A percentile compares a stretch with the other conserved stretches of the same genome.
Evolutionary conservation across 2,329 filamentous ascomycete species (phyloP).

Genomic region (Paradendryphiella salina): DNA sequence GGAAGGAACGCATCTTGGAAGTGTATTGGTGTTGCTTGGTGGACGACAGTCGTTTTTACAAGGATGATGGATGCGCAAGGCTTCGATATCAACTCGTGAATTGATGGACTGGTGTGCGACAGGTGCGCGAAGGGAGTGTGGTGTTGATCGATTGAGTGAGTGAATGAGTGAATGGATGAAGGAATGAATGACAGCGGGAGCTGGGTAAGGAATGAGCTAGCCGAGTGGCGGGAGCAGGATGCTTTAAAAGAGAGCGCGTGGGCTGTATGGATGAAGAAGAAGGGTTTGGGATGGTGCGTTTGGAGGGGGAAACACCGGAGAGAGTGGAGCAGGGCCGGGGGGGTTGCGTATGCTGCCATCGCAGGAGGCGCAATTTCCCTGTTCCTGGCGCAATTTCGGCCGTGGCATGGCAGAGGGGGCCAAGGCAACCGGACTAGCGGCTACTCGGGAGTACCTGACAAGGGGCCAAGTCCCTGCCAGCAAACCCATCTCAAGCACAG

Average conservation of each 20-base stretch:
- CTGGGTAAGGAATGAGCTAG: constrained; percentile 3
- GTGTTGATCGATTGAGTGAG: constrained; percentile 13
- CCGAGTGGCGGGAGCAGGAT: constrained; percentile 10
- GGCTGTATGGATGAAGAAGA: constrained; percentile 20
- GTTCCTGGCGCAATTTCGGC: constrained; percentile 30
- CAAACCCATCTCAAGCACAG: background rate
- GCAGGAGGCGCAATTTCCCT: constrained; percentile 34
- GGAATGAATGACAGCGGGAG: background rate
- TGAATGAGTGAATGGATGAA: background rate
- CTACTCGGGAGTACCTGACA: constrained; percentile 16
- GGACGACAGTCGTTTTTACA: constrained; percentile 7
- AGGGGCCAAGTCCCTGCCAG: background rate
- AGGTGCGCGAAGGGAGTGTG: constrained; percentile 22
- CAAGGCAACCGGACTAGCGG: constrained; percentile 12
- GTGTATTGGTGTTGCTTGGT: constrained; percentile 13
- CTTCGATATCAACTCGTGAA: constrained; percentile 8
- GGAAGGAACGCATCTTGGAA: constrained; percentile 44
- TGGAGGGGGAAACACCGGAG: constrained; percentile 30
- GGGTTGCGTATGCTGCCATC: constrained; percentile 20
- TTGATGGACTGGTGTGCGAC: constrained; percentile 12
- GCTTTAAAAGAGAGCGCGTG: constrained; percentile 4
- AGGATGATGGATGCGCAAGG: constrained; percentile 5
- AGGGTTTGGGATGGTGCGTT: constrained; percentile 18
- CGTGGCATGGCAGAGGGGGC: constrained; percentile 5
- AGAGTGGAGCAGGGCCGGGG: constrained; percentile 14